phyloP scores from a whole-genome alignment of 1,284 basidiomycete genomes.

The Ustilago lituana region DNA sequence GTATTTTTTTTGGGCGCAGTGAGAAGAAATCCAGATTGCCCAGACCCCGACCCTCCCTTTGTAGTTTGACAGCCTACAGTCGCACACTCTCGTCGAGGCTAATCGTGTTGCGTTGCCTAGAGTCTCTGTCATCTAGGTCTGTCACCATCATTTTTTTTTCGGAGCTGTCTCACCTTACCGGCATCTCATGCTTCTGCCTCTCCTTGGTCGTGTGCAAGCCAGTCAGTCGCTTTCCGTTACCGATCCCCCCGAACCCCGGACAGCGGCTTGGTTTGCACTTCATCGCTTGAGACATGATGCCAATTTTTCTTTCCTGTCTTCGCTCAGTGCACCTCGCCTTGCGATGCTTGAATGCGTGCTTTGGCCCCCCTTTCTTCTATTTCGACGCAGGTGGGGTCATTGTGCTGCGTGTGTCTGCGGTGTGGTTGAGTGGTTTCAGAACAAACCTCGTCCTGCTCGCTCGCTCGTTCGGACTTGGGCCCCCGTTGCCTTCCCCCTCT shows the following conservation, averaged over 20 bases:
- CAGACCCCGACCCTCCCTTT: constrained; percentile 16
- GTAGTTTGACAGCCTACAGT: too few relatives aligned
- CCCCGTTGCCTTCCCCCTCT: neutral
- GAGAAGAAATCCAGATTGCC: constrained; percentile 20
- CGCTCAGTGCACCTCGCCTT: neutral
- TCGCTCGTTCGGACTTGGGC: constrained; percentile 2
- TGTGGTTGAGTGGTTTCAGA: constrained; percentile 16
- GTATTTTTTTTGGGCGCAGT: too few relatives aligned
- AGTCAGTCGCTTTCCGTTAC: constrained; percentile 13
- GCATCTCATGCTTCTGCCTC: too few relatives aligned
- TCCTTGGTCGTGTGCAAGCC: too few relatives aligned
- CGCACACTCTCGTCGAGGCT: too few relatives aligned
- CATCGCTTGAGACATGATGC: neutral
- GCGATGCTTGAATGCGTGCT: too few relatives aligned
- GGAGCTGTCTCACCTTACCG: constrained; percentile 38
- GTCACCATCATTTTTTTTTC: constrained; percentile 17
- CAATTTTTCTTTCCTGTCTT: too few relatives aligned
- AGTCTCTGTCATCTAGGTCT: constrained; percentile 12
- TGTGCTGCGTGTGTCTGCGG: too few relatives aligned
- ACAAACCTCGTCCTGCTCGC: neutral
- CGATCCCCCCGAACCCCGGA: constrained; percentile 9
- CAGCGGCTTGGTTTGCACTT: neutral
- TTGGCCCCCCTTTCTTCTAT: neutral
- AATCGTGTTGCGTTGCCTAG: too few relatives aligned
- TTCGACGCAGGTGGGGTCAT: constrained; percentile 9